These are phyloP conservation scores for Gnaphalium uliginosum DNA, from an alignment of 129 eudicot genomes.

Conservation along the genomic window DNA sequence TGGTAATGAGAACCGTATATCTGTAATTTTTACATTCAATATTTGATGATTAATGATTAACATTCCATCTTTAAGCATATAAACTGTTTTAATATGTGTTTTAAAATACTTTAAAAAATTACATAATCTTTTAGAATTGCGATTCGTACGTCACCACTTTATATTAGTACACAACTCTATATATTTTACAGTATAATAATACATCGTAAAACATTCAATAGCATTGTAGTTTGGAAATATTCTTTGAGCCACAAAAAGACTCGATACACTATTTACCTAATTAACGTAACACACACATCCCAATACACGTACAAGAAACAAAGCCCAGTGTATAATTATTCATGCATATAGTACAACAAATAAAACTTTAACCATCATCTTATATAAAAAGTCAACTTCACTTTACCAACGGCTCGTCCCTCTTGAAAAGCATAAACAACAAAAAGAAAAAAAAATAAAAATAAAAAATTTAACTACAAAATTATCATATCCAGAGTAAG, in stretches of 20 bases:
- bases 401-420: constrained; percentile 30
- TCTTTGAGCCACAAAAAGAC: not conserved
- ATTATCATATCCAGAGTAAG: constrained; percentile 21
- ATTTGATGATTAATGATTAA: too few relatives aligned
- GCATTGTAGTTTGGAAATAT: too few relatives aligned
- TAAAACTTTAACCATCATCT: constrained; percentile 5
- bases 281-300: constrained; percentile 17
- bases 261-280: constrained; percentile 18
- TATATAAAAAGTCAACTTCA: constrained; percentile 9
- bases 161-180: too few relatives aligned
- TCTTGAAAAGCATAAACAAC: constrained; percentile 12
- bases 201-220: too few relatives aligned
- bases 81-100: too few relatives aligned
- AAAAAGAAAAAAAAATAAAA: not conserved
- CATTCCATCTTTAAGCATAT: too few relatives aligned
- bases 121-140: too few relatives aligned
- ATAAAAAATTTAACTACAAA: not conserved
- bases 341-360: constrained; percentile 9
- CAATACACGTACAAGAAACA: not conserved
- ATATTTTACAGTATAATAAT: too few relatives aligned
- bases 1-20: too few relatives aligned
- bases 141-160: too few relatives aligned
- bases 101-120: too few relatives aligned
- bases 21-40: too few relatives aligned
- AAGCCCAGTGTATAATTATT: not conserved